Evolutionary conservation across 2,329 filamentous ascomycete genomes (phyloP), one percentile per base, ranked within the genome.

Genomic region (Lecanicillium sp.): DNA sequence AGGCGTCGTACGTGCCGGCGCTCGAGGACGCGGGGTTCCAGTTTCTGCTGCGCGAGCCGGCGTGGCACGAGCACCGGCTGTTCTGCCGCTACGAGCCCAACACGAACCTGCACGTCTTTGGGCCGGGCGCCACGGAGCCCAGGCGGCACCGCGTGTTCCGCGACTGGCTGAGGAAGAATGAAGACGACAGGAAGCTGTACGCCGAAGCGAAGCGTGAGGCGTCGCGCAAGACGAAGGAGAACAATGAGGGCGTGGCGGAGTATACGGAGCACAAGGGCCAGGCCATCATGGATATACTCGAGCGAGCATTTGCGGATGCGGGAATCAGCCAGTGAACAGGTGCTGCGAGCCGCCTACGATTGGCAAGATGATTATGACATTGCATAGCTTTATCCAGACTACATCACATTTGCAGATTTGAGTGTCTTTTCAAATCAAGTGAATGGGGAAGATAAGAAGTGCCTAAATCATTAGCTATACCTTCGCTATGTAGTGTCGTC

Each of bases 61-160:
- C 39, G 5, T 72, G 68, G 68, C 56, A 70, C 49, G 57, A 66
- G 36, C 71, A 73, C 54, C 67, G 70, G 19, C 67, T 67, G 53
- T 70, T 69, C 58, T 7, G 29, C 20, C n/a, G 9, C 32, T 44
- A 57, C 15, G 56, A 64, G 43, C 63, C 63, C 2, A 62, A 62
- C 2, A 60, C 60, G 10, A 72, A 73, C 52, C 37, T 73, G 26
- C 71, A 74, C 54, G 66, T 74, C 12, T 74, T 62, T 47, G 65
- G 67, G 2, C 63, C 62, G 5, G 60, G 62, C 6, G 62, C n/a
- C 23, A 57, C 65, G 4, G 69, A 72, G 52, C 33, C n/a, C n/a
- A n/a, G n/a, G n/a, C 57, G 70, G 4, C 71, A 74, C 55, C 55
- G 57, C 12, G 63, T 72, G 30, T 69, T 74, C 56, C 60, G 69